Evolutionary conservation across 106 monocot genomes (phyloP).

Genomic region (Phalaenopsis aphrodite): DNA sequence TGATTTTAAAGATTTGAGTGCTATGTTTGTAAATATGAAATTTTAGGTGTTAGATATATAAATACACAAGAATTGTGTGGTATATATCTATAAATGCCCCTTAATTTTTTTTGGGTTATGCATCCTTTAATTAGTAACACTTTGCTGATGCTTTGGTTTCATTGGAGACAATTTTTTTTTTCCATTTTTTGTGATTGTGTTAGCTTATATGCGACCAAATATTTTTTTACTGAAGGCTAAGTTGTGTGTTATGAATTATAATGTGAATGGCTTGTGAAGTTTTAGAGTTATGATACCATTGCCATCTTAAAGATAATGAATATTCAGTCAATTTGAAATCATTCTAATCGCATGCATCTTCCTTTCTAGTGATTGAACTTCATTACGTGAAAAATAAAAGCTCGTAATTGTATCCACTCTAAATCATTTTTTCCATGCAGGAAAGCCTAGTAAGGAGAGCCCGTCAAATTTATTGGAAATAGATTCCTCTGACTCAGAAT

Average conservation of each 20-base stretch:
- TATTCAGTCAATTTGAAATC: not conserved
- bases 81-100: not conserved
- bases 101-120: not conserved
- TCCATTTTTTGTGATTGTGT: not conserved
- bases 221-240: not conserved
- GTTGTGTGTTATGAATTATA: not conserved
- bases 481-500: constrained; percentile 33
- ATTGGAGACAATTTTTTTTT: not conserved
- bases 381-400: not conserved
- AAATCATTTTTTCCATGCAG: constrained; percentile 7
- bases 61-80: too few relatives aligned
- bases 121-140: not conserved
- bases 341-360: not conserved
- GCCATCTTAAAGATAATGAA: not conserved
- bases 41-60: too few relatives aligned
- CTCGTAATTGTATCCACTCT: not conserved
- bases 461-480: not conserved
- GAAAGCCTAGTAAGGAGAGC: constrained; percentile 2
- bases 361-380: not conserved
- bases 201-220: not conserved
- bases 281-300: not conserved
- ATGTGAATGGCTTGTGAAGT: not conserved
- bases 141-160: not conserved
- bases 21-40: too few relatives aligned
- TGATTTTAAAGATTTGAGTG: too few relatives aligned